phyloP scores from a whole-genome alignment of 1,284 basidiomycete species.

The Leccinum discolor region DNA sequence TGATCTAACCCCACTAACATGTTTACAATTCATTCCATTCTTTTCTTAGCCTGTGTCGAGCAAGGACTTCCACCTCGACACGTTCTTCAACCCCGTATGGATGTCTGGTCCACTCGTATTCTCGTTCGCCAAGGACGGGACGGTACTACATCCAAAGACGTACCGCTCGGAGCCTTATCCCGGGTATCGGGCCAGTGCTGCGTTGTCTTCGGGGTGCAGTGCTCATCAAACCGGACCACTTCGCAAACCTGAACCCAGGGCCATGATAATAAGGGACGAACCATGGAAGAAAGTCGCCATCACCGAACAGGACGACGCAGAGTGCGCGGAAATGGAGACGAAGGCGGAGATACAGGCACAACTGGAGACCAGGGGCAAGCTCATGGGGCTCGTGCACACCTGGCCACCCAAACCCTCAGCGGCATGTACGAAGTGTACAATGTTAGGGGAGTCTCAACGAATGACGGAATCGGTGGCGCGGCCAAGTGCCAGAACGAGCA shows the following conservation, averaged over 20 bases:
- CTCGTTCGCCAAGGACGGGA: constrained; percentile 13
- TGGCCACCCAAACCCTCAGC: constrained; percentile 23
- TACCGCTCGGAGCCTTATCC: constrained; percentile 7
- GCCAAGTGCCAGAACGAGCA: background rate
- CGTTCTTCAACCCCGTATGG: constrained; percentile 25
- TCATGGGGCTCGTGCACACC: constrained; percentile 12
- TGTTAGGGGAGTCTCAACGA: background rate
- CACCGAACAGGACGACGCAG: constrained; percentile 27
- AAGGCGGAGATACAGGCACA: background rate
- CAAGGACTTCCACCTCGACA: constrained; percentile 20
- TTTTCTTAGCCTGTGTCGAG: background rate
- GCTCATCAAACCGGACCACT: background rate
- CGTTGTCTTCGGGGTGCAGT: background rate
- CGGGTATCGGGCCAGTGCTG: background rate
- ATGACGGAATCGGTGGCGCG: background rate
- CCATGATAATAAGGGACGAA: constrained; percentile 13
- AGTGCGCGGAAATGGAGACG: constrained; percentile 11
- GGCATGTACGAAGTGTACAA: constrained; percentile 11
- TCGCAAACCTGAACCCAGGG: background rate
- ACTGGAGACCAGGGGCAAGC: constrained; percentile 6
- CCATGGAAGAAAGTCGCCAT: constrained; percentile 32
- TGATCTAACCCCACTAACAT: background rate
- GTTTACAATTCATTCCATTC: background rate
- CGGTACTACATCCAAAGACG: constrained; percentile 11
- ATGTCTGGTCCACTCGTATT: constrained; percentile 21